Evolutionary conservation across 164 flowering plant species (phyloP), one percentile per base, ranked within the genome.

Genomic region (Platanus orientalis): DNA sequence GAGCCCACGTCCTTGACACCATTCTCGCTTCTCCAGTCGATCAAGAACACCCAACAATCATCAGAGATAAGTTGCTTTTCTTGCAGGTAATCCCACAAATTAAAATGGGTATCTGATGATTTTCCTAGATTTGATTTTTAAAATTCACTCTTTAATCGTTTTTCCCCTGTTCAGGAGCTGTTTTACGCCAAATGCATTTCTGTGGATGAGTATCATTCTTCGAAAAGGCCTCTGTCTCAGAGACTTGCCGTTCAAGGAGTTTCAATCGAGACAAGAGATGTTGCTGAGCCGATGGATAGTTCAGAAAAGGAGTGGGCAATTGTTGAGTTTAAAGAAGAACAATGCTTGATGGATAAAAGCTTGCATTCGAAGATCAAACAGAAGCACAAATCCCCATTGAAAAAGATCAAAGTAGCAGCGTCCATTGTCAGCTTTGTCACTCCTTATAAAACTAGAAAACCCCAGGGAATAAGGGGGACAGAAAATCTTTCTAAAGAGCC

Each of bases 181-280:
- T 66, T 88, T 52, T 83, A 90, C 64, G 94, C 94, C 0, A 87
- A 90, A 65, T 90, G 98, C 72, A 90, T 92, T 20, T 75, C 96
- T 2, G 82, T 27, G 14, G 90, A 90, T 1, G 98, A 93, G 77
- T 90, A 90, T 65, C 98, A 90, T 70, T 71, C 85, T 29, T 87
- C 96, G 6, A 90, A 90, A 70, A 83, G 96, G 80, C 97, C 97
- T 30, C 68, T 93, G 65, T 65, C 90, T 51, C 94, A 87, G 65
- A 82, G 96, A 49, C 77, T 93, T n/a, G 92, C 97, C 3, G 85
- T 83, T 59, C 96, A 90, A 80, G 97, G 94, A 69, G 97, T 78
- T 20, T 88, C 83, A 63, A 82, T 89, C 44, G 82, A 81, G 30
- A 78, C 81, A 28, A 79, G 82, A 63, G 92, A 89, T 68, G 80